Conservation (phyloP, 2,329 filamentous ascomycete genomes). For the Cytospora paraplurivora region DNA sequence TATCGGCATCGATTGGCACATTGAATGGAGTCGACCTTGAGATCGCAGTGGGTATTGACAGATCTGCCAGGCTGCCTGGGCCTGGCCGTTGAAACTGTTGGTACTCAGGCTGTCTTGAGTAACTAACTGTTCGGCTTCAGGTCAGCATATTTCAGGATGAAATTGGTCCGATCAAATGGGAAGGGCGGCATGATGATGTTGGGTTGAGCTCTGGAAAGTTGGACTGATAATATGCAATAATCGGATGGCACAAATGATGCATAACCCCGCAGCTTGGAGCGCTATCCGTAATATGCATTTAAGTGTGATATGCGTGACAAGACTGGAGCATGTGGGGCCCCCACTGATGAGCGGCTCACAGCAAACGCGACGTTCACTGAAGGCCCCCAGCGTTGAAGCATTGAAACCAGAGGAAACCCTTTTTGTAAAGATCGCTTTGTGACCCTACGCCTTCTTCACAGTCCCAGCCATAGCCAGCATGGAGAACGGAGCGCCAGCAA, state of each 20-base stretch:
- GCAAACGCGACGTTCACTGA: background rate
- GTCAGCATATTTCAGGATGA: no score
- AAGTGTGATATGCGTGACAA: background rate
- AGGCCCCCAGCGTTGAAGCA: background rate
- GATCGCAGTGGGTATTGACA: no score
- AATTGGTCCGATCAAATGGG: background rate
- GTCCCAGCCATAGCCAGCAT: conserved; percentile 48
- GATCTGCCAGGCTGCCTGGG: no score
- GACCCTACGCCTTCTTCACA: background rate
- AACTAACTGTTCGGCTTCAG: no score
- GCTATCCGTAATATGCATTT: background rate
- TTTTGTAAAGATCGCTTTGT: background rate
- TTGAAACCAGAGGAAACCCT: background rate
- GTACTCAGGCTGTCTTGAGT: no score
- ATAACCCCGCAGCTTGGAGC: background rate
- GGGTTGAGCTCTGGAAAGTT: background rate
- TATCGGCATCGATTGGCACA: no score
- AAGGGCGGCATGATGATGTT: background rate
- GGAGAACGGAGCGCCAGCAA: conserved; percentile 70
- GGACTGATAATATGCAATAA: background rate
- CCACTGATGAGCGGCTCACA: background rate
- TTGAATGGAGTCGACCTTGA: no score
- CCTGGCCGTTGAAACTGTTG: no score
- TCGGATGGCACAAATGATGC: background rate
- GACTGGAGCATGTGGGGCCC: conserved; percentile 10